Evolutionary conservation across 306 rosid genomes (phyloP).

Genomic region (Albizia julibrissin): DNA sequence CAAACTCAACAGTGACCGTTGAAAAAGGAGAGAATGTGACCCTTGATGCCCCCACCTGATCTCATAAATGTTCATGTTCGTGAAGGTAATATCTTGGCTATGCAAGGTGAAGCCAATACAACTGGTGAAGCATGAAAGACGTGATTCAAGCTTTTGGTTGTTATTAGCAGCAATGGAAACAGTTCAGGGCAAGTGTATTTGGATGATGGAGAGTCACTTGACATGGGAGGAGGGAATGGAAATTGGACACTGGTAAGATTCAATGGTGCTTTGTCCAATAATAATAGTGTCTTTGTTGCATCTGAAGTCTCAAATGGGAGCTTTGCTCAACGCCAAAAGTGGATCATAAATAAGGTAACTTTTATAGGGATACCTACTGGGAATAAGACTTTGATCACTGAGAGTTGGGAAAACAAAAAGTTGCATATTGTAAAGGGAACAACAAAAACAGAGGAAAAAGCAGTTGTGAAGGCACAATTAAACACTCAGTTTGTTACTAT

Average conservation of each 20-base stretch:
- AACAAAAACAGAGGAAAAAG: conserved; percentile 17
- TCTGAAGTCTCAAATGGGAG: conserved; percentile 64
- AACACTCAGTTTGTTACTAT: conserved; percentile 42
- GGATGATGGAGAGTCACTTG: conserved; percentile 76
- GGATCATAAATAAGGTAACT: conserved; percentile 67
- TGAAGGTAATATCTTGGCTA: conserved; percentile 75
- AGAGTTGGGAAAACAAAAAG: conserved; percentile 19
- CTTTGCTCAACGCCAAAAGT: conserved; percentile 58
- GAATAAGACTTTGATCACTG: background rate
- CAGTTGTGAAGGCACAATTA: conserved; percentile 30
- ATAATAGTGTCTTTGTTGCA: conserved; percentile 35
- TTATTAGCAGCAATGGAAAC: conserved; percentile 31
- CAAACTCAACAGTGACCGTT: conserved; percentile 55
- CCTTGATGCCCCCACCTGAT: conserved; percentile 70
- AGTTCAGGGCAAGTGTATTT: conserved; percentile 71
- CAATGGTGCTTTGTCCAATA: conserved; percentile 28
- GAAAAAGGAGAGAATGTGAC: conserved; percentile 53
- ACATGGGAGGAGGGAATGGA: conserved; percentile 54
- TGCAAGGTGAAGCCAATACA: conserved; percentile 77
- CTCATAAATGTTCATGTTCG: conserved; percentile 73
- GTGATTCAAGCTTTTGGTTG: conserved; percentile 64
- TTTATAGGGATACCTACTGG: conserved; percentile 59
- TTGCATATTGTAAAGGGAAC: conserved; percentile 38
- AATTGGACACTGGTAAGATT: conserved; percentile 69
- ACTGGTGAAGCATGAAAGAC: conserved; percentile 49